A percentile compares a stretch with the other conserved stretches of the same genome.
phyloP scores from a whole-genome alignment of 176 grass and related monocot genomes.

The Aegilops tauschii region DNA sequence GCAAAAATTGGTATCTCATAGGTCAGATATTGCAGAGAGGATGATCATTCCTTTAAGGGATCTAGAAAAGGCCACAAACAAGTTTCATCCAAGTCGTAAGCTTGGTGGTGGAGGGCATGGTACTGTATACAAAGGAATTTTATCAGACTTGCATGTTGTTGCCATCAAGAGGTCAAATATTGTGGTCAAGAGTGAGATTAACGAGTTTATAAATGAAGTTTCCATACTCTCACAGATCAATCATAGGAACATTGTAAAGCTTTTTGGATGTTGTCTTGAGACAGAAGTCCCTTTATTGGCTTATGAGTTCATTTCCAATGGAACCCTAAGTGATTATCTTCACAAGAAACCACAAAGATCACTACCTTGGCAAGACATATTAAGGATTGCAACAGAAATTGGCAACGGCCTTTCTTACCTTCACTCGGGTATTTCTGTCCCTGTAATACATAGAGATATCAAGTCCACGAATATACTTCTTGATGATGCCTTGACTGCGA shows the following conservation, averaged over 20 bases:
- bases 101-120: not conserved
- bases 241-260: not conserved
- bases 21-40: not conserved
- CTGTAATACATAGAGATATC: not conserved
- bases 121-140: not conserved
- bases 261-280: conserved; percentile 8
- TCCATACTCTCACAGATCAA: not conserved
- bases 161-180: not conserved
- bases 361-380: not conserved
- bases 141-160: not conserved
- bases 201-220: not conserved
- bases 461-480: conserved; percentile 9
- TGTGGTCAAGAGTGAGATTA: not conserved
- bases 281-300: conserved; percentile 2
- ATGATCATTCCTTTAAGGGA: not conserved
- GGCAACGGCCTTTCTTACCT: not conserved
- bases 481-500: not conserved
- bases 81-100: not conserved
- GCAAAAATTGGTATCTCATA: not conserved
- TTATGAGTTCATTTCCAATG: conserved; percentile 13
- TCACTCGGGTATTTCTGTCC: not conserved
- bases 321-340: conserved; percentile 8
- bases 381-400: not conserved
- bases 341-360: not conserved
- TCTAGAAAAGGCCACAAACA: not conserved